Evolutionary conservation across 768 basidiomycete genomes (phyloP).

Genomic region (Termitomyces heimii): DNA sequence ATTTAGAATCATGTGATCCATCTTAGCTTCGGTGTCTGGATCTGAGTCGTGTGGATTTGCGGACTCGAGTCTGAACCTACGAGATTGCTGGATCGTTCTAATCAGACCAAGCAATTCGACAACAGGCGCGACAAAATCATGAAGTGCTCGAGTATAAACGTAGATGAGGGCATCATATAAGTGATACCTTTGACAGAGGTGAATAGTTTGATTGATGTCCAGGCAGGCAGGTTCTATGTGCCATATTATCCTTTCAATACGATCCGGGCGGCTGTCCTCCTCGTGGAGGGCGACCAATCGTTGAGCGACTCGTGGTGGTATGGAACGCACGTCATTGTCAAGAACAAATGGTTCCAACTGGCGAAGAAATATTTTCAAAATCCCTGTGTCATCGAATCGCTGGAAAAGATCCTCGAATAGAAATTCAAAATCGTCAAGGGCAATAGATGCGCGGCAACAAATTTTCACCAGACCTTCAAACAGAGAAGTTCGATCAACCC

Average conservation of each 20-base stretch:
- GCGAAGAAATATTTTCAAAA: slow-evolving; percentile 75
- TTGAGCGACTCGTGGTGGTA: slow-evolving; percentile 89
- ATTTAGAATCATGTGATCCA: slow-evolving; percentile 59
- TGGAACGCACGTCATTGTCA: slow-evolving; percentile 58
- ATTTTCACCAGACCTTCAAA: slow-evolving; percentile 84
- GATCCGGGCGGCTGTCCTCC: slow-evolving; percentile 59
- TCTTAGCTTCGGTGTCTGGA: slow-evolving; percentile 23
- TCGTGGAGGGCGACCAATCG: slow-evolving; percentile 75
- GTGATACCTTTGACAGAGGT: slow-evolving; percentile 72
- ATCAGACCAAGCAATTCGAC: slow-evolving; percentile 81
- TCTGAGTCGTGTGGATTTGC: slow-evolving; percentile 22
- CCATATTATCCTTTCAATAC: slow-evolving; percentile 90
- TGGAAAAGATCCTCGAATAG: slow-evolving; percentile 94
- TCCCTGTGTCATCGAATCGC: slow-evolving; percentile 78
- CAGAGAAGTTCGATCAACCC: slow-evolving; percentile 85
- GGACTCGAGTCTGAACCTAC: slow-evolving; percentile 31
- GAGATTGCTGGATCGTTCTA: slow-evolving; percentile 54
- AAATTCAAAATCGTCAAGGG: slow-evolving; percentile 77
- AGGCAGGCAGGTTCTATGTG: slow-evolving; percentile 88
- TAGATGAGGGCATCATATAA: slow-evolving; percentile 95
- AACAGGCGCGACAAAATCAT: slow-evolving; percentile 85
- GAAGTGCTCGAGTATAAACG: slow-evolving; percentile 84
- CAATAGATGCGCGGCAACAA: slow-evolving; percentile 74
- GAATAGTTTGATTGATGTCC: slow-evolving; percentile 91
- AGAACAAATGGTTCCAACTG: slow-evolving; percentile 83